phyloP scores from a whole-genome alignment of 2,329 filamentous ascomycete species.

The Ophiostoma pallidulum region DNA sequence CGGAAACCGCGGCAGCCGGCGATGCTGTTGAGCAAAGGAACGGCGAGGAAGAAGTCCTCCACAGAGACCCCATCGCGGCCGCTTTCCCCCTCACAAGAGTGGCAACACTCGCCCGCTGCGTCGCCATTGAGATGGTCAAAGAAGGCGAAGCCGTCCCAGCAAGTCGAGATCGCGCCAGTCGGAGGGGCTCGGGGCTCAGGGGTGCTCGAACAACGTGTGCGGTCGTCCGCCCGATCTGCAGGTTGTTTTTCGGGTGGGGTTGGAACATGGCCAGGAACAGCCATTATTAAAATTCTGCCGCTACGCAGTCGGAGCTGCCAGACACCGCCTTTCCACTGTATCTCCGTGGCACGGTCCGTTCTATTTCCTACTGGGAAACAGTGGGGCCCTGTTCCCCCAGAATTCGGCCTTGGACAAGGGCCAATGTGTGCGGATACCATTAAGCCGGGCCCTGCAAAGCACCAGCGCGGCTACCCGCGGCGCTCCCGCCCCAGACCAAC shows the following conservation, averaged over 20 bases:
- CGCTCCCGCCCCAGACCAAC: slow-evolving; percentile 4
- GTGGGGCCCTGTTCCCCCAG: too few species aligned
- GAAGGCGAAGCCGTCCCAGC: neutral
- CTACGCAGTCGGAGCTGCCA: too few species aligned
- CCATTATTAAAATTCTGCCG: neutral
- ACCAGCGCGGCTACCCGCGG: slow-evolving; percentile 12
- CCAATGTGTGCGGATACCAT: too few species aligned
- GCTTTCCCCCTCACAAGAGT: neutral
- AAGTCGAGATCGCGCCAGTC: neutral
- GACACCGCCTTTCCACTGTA: too few species aligned
- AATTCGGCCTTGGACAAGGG: neutral
- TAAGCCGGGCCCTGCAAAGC: neutral
- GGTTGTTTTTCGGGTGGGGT: neutral
- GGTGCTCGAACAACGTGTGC: too few species aligned
- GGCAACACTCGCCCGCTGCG: neutral
- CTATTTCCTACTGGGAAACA: too few species aligned
- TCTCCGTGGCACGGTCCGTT: too few species aligned
- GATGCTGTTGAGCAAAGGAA: neutral
- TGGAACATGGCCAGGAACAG: neutral
- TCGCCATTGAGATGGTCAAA: neutral
- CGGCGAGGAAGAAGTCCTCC: neutral
- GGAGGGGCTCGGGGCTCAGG: too few species aligned
- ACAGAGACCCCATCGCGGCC: neutral
- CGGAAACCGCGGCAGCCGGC: neutral
- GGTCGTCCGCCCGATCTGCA: too few species aligned